These are phyloP conservation scores for Bonnemaisonia californica DNA, from an alignment of 31 red algal genomes.

Conservation along the genomic window DNA sequence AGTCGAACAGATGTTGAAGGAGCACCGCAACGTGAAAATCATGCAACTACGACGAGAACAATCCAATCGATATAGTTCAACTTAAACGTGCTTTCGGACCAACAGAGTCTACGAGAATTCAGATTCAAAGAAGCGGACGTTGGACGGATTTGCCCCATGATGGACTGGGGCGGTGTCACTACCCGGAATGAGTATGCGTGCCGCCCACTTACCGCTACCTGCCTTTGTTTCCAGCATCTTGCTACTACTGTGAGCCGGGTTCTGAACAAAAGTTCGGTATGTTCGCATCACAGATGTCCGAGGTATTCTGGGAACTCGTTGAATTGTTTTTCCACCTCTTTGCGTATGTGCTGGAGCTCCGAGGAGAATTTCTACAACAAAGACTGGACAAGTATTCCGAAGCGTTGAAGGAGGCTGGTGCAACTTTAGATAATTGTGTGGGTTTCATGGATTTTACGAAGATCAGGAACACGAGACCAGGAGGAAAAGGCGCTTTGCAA, in stretches of 20 bases:
- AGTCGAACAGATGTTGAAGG: not conserved
- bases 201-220: too few relatives aligned
- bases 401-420: not conserved
- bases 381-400: too few relatives aligned
- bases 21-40: not conserved
- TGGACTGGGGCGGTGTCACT: conserved; percentile 9
- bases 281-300: not conserved
- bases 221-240: too few relatives aligned
- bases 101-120: conserved; percentile 4
- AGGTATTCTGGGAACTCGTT: not conserved
- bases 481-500: too few relatives aligned
- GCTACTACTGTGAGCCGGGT: too few relatives aligned
- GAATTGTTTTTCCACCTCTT: not conserved
- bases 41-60: not conserved
- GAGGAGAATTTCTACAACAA: too few relatives aligned
- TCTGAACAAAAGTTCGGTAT: not conserved
- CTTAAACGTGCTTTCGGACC: conserved; percentile 3
- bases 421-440: not conserved
- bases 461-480: too few relatives aligned
- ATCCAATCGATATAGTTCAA: not conserved
- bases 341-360: too few relatives aligned
- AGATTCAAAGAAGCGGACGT: conserved; percentile 8
- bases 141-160: conserved; percentile 1
- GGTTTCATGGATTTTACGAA: not conserved
- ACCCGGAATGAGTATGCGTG: not conserved